Conservation (phyloP, 768 basidiomycete genomes). For the Lactarius akahatsu region DNA sequence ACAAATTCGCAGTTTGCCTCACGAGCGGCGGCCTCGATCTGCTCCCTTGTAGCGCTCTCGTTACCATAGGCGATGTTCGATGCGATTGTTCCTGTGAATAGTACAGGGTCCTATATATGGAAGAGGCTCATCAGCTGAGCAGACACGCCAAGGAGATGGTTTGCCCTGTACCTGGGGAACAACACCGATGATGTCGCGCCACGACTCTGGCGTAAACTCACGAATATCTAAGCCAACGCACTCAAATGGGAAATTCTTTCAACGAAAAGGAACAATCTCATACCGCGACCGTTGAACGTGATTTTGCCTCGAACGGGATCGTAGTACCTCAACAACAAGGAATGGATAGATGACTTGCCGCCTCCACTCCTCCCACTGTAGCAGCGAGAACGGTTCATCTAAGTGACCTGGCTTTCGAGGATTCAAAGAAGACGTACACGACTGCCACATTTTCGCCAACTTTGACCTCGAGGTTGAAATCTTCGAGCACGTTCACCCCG, state of each 20-base stretch:
- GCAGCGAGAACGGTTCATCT: slow-evolving; percentile 5
- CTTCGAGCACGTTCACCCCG: slow-evolving; percentile 76
- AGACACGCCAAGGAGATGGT: neutral
- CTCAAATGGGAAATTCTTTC: neutral
- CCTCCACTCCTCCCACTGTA: slow-evolving; percentile 86
- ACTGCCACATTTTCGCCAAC: slow-evolving; percentile 89
- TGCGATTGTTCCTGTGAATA: slow-evolving; percentile 92
- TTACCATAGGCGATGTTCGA: slow-evolving; percentile 93
- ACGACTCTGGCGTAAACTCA: slow-evolving; percentile 79
- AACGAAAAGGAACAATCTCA: slow-evolving; percentile 24
- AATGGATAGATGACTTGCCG: slow-evolving; percentile 91
- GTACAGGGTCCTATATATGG: slow-evolving; percentile 60
- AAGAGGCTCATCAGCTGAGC: neutral
- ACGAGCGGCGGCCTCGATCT: slow-evolving; percentile 85
- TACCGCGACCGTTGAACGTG: slow-evolving; percentile 84
- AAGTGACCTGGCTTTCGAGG: slow-evolving; percentile 4
- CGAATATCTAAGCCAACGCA: slow-evolving; percentile 63
- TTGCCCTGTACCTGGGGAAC: slow-evolving; percentile 67
- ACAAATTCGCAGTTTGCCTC: slow-evolving; percentile 96
- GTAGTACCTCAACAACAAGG: slow-evolving; percentile 84
- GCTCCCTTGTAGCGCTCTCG: slow-evolving; percentile 66
- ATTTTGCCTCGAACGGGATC: slow-evolving; percentile 82
- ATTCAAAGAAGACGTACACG: slow-evolving; percentile 61
- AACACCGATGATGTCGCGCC: slow-evolving; percentile 88
- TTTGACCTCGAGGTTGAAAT: slow-evolving; percentile 75